These are phyloP conservation scores for Fusarium nurragi DNA, from an alignment of 2,329 filamentous ascomycete genomes.

Conservation along the genomic window DNA sequence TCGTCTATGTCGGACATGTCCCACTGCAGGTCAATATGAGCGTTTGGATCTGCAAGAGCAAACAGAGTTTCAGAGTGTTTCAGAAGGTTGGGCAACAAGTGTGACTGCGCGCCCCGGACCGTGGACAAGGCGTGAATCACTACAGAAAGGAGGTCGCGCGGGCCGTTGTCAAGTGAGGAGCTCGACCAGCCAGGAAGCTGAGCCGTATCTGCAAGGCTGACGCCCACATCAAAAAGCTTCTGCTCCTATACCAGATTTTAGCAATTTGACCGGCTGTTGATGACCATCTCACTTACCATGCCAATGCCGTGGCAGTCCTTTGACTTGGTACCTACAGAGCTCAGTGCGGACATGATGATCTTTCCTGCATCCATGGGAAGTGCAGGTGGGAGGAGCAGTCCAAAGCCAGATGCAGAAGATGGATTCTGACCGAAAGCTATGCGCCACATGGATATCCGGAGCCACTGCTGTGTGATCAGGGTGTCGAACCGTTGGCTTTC, in stretches of 20 bases:
- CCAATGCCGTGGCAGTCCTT: constrained; percentile 49
- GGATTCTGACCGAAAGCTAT: constrained; percentile 45
- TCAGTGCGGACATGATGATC: constrained; percentile 42
- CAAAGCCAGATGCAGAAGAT: constrained; percentile 29
- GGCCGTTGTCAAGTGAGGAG: constrained; percentile 43
- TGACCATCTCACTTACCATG: constrained; percentile 28
- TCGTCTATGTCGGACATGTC: not conserved
- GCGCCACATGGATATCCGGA: constrained; percentile 47
- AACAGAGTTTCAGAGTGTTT: constrained; percentile 38
- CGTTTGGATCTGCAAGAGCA: constrained; percentile 13
- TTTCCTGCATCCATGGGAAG: constrained; percentile 47
- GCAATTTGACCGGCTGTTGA: fast-evolving
- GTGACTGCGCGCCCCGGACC: constrained; percentile 43
- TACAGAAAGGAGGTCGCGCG: constrained; percentile 43
- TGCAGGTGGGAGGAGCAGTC: constrained; percentile 26
- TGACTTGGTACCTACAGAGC: constrained; percentile 39
- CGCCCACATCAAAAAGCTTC: constrained; percentile 48
- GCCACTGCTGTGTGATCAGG: constrained; percentile 48
- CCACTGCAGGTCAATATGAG: constrained; percentile 21
- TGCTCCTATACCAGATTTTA: constrained; percentile 39
- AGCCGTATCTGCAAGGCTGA: constrained; percentile 45
- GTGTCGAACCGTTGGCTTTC: constrained; percentile 49
- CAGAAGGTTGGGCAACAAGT: constrained; percentile 43
- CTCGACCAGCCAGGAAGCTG: constrained; percentile 29
- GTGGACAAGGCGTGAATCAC: constrained; percentile 41